Percentiles rank a stretch among this genome's conserved stretches.
Evolutionary conservation across 257 asterid species (phyloP).

Genomic region (Eustoma russellianum): DNA sequence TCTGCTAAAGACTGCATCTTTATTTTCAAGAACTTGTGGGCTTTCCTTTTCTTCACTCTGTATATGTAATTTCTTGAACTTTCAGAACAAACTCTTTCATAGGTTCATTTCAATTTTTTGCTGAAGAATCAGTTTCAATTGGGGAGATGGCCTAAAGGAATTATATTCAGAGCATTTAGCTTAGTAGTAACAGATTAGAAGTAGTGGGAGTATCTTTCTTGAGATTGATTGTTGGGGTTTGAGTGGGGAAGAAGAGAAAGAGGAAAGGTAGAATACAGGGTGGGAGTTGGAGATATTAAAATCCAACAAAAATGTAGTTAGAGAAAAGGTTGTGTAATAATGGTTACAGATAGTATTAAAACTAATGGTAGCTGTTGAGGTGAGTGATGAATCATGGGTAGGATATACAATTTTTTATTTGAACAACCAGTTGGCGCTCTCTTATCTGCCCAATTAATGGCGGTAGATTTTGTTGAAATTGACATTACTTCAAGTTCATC

Average conservation of each 20-base stretch:
- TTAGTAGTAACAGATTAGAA: too few species aligned
- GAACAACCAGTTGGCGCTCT: too few species aligned
- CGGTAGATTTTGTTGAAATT: too few species aligned
- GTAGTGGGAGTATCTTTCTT: too few species aligned
- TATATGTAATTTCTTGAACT: background rate
- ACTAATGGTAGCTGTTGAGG: background rate
- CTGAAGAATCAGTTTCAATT: background rate
- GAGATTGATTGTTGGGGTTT: background rate
- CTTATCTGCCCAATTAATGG: too few species aligned
- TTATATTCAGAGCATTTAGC: background rate
- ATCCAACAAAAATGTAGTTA: background rate
- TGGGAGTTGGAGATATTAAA: conserved; percentile 6
- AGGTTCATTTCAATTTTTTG: background rate
- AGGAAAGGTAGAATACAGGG: background rate
- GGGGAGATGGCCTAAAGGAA: background rate
- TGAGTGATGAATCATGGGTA: too few species aligned
- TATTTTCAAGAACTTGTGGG: too few species aligned
- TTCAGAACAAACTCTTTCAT: background rate
- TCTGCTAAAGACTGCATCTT: background rate
- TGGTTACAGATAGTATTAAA: background rate
- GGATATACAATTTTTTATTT: too few species aligned
- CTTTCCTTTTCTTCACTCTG: too few species aligned
- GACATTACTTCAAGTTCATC: too few species aligned
- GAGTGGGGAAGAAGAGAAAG: background rate
- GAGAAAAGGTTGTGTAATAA: conserved; percentile 6